phyloP scores from a whole-genome alignment of 2,329 filamentous ascomycete genomes.

The Lecanicillium sp. region DNA sequence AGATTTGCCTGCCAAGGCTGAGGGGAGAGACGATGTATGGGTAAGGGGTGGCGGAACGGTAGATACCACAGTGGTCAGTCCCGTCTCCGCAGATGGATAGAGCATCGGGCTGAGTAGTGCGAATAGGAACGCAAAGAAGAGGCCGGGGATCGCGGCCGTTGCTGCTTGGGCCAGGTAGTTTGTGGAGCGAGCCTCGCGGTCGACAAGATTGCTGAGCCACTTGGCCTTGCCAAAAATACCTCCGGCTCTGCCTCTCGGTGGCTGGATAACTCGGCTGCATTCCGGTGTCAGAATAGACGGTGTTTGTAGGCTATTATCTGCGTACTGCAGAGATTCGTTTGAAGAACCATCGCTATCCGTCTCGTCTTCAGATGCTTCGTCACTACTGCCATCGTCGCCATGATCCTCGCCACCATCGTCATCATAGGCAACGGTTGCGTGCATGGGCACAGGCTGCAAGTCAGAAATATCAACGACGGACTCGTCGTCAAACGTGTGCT shows the following conservation, averaged over 20 bases:
- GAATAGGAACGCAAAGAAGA: constrained; percentile 17
- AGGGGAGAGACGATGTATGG: constrained; percentile 9
- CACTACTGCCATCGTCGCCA: constrained; percentile 2
- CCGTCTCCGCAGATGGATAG: constrained; percentile 16
- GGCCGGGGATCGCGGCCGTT: constrained; percentile 16
- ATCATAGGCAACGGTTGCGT: not conserved
- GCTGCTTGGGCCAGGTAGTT: constrained; percentile 7
- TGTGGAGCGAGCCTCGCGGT: too few relatives aligned
- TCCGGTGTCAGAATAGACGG: constrained; percentile 33
- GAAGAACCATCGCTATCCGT: constrained; percentile 17
- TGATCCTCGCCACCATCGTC: constrained; percentile 7
- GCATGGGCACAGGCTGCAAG: constrained; percentile 13
- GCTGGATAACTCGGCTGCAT: constrained; percentile 13
- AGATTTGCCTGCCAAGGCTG: constrained; percentile 6
- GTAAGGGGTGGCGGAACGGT: constrained; percentile 5
- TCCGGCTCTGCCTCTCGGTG: not conserved
- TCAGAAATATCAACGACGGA: constrained; percentile 27
- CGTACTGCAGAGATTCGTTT: constrained; percentile 37
- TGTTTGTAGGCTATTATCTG: constrained; percentile 37
- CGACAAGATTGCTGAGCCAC: too few relatives aligned
- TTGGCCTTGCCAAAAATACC: not conserved
- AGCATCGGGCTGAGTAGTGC: constrained; percentile 18
- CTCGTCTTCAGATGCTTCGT: not conserved
- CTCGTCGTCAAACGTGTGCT: constrained; percentile 38
- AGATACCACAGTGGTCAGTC: not conserved